Evolutionary conservation across 495 filamentous ascomycete genomes (phyloP), one percentile per base, ranked within the genome.

Genomic region (Penicillium silybi): DNA sequence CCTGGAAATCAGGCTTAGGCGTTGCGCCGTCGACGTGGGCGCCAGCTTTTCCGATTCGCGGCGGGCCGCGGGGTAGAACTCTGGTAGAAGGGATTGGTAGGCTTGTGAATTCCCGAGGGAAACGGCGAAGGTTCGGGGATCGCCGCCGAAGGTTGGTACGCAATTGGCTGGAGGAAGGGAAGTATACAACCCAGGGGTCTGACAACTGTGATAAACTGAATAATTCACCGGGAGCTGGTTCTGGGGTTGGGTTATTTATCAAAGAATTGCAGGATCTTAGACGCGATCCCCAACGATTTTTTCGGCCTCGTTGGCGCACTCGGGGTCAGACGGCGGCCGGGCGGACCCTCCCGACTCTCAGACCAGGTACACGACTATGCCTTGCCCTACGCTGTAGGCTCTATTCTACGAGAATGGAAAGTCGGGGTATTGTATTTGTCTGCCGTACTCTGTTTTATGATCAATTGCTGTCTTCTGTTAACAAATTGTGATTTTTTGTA

Each of bases 1-100:
- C 75, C 88, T 79, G 56, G 87, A 85, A 70, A 95, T 90, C 68
- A 91, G 81, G 62, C 83, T 85, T 40, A 92, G 72, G 44, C 89
- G 85, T 61, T 84, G 78, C 76, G 79, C 75, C 70, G 83, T 75
- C 61, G 66, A 67, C 62, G 66, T 72, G 73, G 76, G 69, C 63
- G 82, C 83, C 78, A 84, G 70, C 56, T 65, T 76, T 76, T 72
- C 71, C 64, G 67, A 68, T 58, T 50, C 47, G 56, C 69, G 67
- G 68, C 61, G 65, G 66, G 62, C 68, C 65, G 71, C 68, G 69
- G 69, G 69, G 71, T 65, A 60, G 41, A 46, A 46, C 48, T 49
- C 41, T 19, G 50, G 25, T 44, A 27, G 46, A 45, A 39, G 50
- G 45, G 25, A 41, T 56, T 61, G 57, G 56, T 53, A 49, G 51